Evolutionary conservation across 2,329 filamentous ascomycete genomes (phyloP), one percentile per base, ranked within the genome.

Genomic region (Aspergillus novofumigatus): DNA sequence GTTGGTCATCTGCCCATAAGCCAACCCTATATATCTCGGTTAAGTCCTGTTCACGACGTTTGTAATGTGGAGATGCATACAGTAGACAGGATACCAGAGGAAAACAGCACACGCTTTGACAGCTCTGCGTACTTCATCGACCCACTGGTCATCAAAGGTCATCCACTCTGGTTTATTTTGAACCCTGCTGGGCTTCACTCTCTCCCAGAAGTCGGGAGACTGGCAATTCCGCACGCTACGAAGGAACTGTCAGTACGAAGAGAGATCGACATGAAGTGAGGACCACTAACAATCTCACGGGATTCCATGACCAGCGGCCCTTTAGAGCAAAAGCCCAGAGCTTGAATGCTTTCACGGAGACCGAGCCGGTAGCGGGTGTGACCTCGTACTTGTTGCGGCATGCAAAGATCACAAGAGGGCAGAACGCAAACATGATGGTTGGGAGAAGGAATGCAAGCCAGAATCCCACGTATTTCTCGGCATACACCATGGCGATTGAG

Each of bases 131-230:
- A 91, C 84, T 69, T 92, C 87, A 69, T 91, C 89, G 47, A 92
- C 89, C 88, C 89, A 92, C 53, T 84, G 82, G 64, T 92, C 90
- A 62, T 92, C 89, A 64, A 91, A 91, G 0, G 86, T 89, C 86
- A 92, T 91, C 65, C 65, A 67, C 2, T 54, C 26, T 8, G 65
- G 65, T 47, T 52, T 61, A 23, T 58, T 62, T 11, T 60, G 52
- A 10, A 65, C 23, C 7, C 54, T 63, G 49, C 63, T 67, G 3
- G 65, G 65, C 35, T 67, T 67, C 9, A 59, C 65, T 3, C 57
- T 54, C 9, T 62, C 59, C 65, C 65, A 67, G 49, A 67, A 67
- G 11, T 61, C 59, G 21, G 49, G 49, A 0, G 55, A 49, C n/a
- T 53, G 42, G 53, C 65, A 65, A 51, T 64, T 65, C 17, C 59